phyloP scores from a whole-genome alignment of 169 alveolate genomes.

The Cryptosporidium muris region DNA sequence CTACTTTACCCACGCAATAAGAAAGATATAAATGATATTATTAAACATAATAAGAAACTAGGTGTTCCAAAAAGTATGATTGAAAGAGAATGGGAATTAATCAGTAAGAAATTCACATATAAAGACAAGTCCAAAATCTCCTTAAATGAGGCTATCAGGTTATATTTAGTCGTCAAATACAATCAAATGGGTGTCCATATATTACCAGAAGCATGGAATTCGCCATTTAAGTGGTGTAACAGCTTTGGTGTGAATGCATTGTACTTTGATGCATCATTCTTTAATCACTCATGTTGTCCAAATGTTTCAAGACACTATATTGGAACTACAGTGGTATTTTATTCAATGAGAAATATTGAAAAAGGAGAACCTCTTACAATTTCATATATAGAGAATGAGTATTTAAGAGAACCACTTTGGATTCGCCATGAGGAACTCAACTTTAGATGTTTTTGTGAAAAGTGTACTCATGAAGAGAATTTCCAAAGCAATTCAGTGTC shows the following conservation, averaged over 20 bases:
- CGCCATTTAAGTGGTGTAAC: slow-evolving; percentile 48
- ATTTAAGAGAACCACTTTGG: slow-evolving; percentile 61
- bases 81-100: neutral
- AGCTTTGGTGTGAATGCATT: slow-evolving; percentile 5
- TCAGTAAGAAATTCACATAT: neutral
- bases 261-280: slow-evolving; percentile 27
- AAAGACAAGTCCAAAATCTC: neutral
- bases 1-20: slow-evolving; percentile 36
- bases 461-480: slow-evolving; percentile 19
- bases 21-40: slow-evolving; percentile 10
- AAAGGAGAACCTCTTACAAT: slow-evolving; percentile 10
- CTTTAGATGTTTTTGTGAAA: slow-evolving; percentile 28
- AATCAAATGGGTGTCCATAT: slow-evolving; percentile 40
- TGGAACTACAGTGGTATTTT: slow-evolving; percentile 55
- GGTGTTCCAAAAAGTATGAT: slow-evolving; percentile 18
- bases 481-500: too few relatives aligned
- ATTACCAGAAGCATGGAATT: slow-evolving; percentile 54
- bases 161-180: slow-evolving; percentile 44
- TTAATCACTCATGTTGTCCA: slow-evolving; percentile 66
- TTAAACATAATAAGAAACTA: neutral
- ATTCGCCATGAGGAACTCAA: slow-evolving; percentile 36
- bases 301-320: slow-evolving; percentile 40
- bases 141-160: slow-evolving; percentile 39
- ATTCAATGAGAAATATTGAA: slow-evolving; percentile 16
- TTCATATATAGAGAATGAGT: slow-evolving; percentile 57